Percentiles rank a stretch among this genome's conserved stretches.
Evolutionary conservation across 2,329 filamentous ascomycete species (phyloP).

Genomic region (Beauveria rudraprayagi): DNA sequence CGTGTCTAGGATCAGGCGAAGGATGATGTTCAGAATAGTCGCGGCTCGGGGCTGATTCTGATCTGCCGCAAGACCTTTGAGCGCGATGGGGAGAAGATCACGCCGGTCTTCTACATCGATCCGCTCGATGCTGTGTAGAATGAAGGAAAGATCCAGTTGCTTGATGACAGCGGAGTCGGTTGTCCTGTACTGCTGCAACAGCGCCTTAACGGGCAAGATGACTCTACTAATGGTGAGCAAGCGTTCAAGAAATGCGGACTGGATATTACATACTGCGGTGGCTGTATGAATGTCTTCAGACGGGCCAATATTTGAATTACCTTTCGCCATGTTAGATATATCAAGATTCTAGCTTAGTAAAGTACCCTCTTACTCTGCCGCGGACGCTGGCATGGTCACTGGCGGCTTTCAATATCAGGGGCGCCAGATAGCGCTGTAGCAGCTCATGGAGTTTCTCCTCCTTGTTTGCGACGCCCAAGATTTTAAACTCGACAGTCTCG

Average conservation of each 20-base stretch:
- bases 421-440: slow-evolving; percentile 69
- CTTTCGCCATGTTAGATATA: slow-evolving; percentile 21
- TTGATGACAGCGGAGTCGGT: slow-evolving; percentile 66
- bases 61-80: slow-evolving; percentile 25
- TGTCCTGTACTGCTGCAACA: slow-evolving; percentile 84
- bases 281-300: slow-evolving; percentile 47
- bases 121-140: slow-evolving; percentile 66
- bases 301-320: slow-evolving; percentile 43
- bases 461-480: slow-evolving; percentile 68
- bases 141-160: slow-evolving; percentile 81
- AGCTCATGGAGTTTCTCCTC: slow-evolving; percentile 75
- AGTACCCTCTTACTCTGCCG: slow-evolving; percentile 50
- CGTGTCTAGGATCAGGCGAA: slow-evolving; percentile 66
- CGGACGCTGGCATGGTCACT: slow-evolving; percentile 75
- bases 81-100: slow-evolving; percentile 55
- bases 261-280: slow-evolving; percentile 34
- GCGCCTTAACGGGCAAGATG: slow-evolving; percentile 71
- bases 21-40: slow-evolving; percentile 72
- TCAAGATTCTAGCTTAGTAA: neutral
- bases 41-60: slow-evolving; percentile 28
- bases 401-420: slow-evolving; percentile 76
- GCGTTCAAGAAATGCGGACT: neutral
- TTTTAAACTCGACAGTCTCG: slow-evolving; percentile 77
- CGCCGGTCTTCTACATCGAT: slow-evolving; percentile 53
- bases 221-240: slow-evolving; percentile 37